These are phyloP conservation scores for Leccinum obscurum DNA, from an alignment of 768 basidiomycete genomes.

Conservation along the genomic window DNA sequence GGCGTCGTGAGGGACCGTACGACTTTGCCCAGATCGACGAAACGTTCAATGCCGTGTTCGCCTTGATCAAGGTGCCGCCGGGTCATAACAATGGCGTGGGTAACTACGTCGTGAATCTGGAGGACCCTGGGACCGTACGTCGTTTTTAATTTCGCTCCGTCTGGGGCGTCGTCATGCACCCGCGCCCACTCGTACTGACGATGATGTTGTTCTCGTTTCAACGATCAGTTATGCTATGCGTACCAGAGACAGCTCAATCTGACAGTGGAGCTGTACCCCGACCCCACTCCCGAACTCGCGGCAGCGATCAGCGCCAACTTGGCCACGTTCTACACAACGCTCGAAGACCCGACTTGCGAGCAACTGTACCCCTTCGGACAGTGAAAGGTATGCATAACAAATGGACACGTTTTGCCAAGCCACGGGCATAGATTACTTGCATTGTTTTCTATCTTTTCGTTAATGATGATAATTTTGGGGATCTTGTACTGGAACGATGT, in stretches of 20 bases:
- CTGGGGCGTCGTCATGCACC: background rate
- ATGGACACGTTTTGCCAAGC: background rate
- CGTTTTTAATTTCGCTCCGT: background rate
- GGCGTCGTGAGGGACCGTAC: conserved; percentile 20
- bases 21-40: background rate
- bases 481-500: background rate
- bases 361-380: conserved; percentile 21
- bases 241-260: conserved; percentile 25
- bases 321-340: conserved; percentile 14
- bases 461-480: background rate
- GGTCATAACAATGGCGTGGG: conserved; percentile 20
- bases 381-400: background rate
- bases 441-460: background rate
- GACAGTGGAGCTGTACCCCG: conserved; percentile 21
- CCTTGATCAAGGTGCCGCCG: conserved; percentile 8
- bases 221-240: conserved; percentile 18
- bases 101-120: conserved; percentile 15
- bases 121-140: conserved; percentile 18
- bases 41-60: conserved; percentile 2
- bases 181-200: conserved; percentile 1
- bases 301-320: conserved; percentile 25
- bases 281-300: conserved; percentile 21
- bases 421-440: background rate
- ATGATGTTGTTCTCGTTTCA: background rate
- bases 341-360: conserved; percentile 13